Evolutionary conservation across 1,139 yeast genomes (phyloP).

Genomic region (Yamadazyma blattariae): DNA sequence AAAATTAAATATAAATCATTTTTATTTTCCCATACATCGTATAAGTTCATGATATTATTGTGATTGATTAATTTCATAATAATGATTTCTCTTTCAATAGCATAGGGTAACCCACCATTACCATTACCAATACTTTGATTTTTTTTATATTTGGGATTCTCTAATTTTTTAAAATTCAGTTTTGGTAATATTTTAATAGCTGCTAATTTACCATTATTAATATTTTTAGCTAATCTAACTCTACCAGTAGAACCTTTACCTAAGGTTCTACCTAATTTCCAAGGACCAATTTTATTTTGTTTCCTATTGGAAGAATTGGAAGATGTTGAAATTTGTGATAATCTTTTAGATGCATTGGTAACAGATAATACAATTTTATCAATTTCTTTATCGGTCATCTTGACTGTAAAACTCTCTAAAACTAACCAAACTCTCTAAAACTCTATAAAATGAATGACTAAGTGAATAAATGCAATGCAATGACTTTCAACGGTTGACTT

Average conservation of each 20-base stretch:
- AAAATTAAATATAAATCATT: slow-evolving; percentile 86
- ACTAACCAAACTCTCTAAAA: too few species aligned
- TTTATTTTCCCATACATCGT: slow-evolving; percentile 98
- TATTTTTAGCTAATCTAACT: slow-evolving; percentile 86
- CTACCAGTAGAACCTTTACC: slow-evolving; percentile 97
- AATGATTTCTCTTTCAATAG: slow-evolving; percentile 94
- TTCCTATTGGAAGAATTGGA: slow-evolving; percentile 49
- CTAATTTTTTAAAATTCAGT: slow-evolving; percentile 56
- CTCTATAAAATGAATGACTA: too few species aligned
- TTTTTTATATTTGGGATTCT: slow-evolving; percentile 45
- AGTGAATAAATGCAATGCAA: too few species aligned
- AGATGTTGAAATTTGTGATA: slow-evolving; percentile 62
- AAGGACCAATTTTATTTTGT: slow-evolving; percentile 86
- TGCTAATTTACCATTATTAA: slow-evolving; percentile 81
- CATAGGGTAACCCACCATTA: slow-evolving; percentile 69
- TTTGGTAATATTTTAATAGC: slow-evolving; percentile 97
- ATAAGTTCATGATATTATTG: slow-evolving; percentile 91
- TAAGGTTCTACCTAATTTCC: slow-evolving; percentile 91
- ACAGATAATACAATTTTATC: slow-evolving; percentile 52
- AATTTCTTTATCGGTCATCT: slow-evolving; percentile 2
- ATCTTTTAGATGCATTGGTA: slow-evolving; percentile 60
- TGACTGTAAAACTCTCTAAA: background rate
- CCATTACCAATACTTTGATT: slow-evolving; percentile 9
- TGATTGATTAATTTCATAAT: slow-evolving; percentile 89
- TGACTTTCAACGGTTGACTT: too few species aligned